Conservation (phyloP, 1,139 yeast species). For the Zygosaccharomyces pseudobailii region DNA sequence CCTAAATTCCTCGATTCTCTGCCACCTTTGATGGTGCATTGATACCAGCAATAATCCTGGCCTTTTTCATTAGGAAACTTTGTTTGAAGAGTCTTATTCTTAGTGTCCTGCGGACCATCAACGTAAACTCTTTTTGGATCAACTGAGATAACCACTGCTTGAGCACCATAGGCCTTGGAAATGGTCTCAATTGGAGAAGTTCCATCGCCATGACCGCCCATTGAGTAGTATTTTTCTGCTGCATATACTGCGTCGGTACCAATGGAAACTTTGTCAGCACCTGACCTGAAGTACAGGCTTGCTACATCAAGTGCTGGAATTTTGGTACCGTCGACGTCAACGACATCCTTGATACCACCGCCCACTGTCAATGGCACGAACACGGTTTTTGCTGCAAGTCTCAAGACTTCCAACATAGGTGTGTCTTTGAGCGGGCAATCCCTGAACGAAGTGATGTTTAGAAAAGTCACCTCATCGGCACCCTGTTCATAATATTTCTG, state of each 20-base stretch:
- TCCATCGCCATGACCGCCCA: slow-evolving; percentile 58
- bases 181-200: slow-evolving; percentile 86
- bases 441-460: slow-evolving; percentile 91
- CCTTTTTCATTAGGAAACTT: slow-evolving; percentile 72
- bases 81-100: slow-evolving; percentile 59
- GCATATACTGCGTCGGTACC: slow-evolving; percentile 96
- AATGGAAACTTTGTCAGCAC: slow-evolving; percentile 95
- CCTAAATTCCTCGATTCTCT: slow-evolving; percentile 86
- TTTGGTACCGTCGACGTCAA: slow-evolving; percentile 71
- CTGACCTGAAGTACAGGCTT: slow-evolving; percentile 82
- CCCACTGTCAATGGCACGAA: slow-evolving; percentile 97
- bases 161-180: slow-evolving; percentile 85
- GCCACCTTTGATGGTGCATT: slow-evolving; percentile 95
- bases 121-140: slow-evolving; percentile 90
- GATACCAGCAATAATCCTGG: slow-evolving; percentile 84
- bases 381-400: slow-evolving; percentile 76
- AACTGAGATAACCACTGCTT: slow-evolving; percentile 94
- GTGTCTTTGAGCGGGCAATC: slow-evolving; percentile 87
- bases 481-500: slow-evolving; percentile 86
- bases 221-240: slow-evolving; percentile 72
- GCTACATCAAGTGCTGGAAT: slow-evolving; percentile 90
- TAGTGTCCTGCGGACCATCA: slow-evolving; percentile 51
- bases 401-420: slow-evolving; percentile 90
- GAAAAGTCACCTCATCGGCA: slow-evolving; percentile 92
- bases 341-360: slow-evolving; percentile 89